Evolutionary conservation across 352 stramenopile species (phyloP).

Genomic region (Phytophthora sojae): DNA sequence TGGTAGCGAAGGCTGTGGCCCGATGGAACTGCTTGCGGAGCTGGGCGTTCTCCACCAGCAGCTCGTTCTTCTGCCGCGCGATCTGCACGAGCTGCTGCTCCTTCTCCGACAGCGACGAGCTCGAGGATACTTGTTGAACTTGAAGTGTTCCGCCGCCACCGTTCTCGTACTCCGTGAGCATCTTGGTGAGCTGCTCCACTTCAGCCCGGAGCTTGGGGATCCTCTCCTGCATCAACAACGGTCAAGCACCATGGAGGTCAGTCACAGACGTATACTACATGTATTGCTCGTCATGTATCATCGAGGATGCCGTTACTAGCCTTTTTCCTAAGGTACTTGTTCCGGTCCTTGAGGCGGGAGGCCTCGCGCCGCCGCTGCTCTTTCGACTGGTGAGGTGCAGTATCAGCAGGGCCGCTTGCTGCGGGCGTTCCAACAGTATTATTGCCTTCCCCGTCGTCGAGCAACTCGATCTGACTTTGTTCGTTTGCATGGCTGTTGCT

Average conservation of each 20-base stretch:
- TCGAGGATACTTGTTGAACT: background rate
- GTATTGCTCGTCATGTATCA: background rate
- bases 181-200: conserved; percentile 25
- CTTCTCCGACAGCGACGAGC: conserved; percentile 12
- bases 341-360: conserved; percentile 35
- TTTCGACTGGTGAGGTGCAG: conserved; percentile 11
- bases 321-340: conserved; percentile 46
- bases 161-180: conserved; percentile 21
- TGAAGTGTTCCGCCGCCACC: conserved; percentile 3
- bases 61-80: conserved; percentile 27
- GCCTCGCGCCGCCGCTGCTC: conserved; percentile 31
- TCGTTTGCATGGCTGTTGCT: background rate
- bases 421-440: background rate
- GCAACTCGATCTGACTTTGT: conserved; percentile 2
- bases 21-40: conserved; percentile 37
- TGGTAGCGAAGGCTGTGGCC: conserved; percentile 14
- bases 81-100: conserved; percentile 22
- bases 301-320: conserved; percentile 10
- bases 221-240: conserved; percentile 20
- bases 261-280: background rate
- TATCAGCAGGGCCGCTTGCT: background rate
- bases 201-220: conserved; percentile 33
- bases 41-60: conserved; percentile 38
- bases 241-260: background rate
- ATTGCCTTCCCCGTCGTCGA: background rate